Percentiles rank a stretch among this genome's conserved stretches.
phyloP scores from a whole-genome alignment of 2,329 filamentous ascomycete genomes.

The Aspergillus sp. region DNA sequence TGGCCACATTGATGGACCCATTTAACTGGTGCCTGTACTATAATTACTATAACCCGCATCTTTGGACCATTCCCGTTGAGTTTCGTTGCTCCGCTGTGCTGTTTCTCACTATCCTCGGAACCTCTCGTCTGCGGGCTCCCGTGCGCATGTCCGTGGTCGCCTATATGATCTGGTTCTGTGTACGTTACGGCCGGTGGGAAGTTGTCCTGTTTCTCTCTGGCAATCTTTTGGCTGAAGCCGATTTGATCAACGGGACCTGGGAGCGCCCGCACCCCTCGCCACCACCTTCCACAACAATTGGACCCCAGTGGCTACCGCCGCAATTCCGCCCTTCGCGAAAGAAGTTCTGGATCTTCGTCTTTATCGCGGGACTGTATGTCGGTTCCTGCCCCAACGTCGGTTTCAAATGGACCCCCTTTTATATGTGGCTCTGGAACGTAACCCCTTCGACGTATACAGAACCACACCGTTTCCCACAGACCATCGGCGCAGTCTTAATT shows the following conservation, averaged over 20 bases:
- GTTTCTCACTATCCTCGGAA: slow-evolving; percentile 34
- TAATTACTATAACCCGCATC: slow-evolving; percentile 39
- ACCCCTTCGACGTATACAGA: slow-evolving; percentile 36
- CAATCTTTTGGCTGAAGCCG: slow-evolving; percentile 37
- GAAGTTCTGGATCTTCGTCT: slow-evolving; percentile 30
- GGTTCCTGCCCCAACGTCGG: slow-evolving; percentile 36
- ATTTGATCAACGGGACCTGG: slow-evolving; percentile 34
- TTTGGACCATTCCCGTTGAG: slow-evolving; percentile 42
- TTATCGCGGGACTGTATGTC: slow-evolving; percentile 35
- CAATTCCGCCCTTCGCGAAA: slow-evolving; percentile 18
- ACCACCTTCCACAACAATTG: slow-evolving; percentile 13
- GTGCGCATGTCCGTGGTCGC: slow-evolving; percentile 29
- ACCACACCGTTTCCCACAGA: slow-evolving; percentile 39
- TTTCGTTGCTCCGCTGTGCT: slow-evolving; percentile 39
- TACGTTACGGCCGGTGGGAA: slow-evolving; percentile 38
- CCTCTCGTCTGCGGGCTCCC: slow-evolving; percentile 27
- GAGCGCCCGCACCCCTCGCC: slow-evolving; percentile 12
- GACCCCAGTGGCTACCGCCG: background rate
- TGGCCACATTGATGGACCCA: slow-evolving; percentile 29
- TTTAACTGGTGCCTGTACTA: slow-evolving; percentile 34
- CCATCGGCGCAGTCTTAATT: slow-evolving; percentile 35
- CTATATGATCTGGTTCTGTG: slow-evolving; percentile 31
- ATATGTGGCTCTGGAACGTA: slow-evolving; percentile 30
- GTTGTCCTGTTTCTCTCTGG: slow-evolving; percentile 36
- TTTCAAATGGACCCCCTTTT: slow-evolving; percentile 36